Evolutionary conservation across 495 filamentous ascomycete genomes (phyloP).

Genomic region (Beverwykella pulmonaria): DNA sequence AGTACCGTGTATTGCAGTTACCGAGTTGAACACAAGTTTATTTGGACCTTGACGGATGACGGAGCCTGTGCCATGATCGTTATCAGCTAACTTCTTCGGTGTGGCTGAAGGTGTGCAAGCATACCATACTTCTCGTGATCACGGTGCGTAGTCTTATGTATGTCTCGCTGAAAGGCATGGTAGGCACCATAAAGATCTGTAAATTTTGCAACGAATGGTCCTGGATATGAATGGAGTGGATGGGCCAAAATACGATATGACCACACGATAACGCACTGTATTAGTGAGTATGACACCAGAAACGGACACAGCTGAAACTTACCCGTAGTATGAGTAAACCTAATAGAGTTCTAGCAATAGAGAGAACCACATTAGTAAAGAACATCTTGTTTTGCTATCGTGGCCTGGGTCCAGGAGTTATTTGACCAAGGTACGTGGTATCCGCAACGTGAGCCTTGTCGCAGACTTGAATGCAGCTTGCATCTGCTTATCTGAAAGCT

Average conservation of each 20-base stretch:
- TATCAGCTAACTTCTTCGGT: background rate
- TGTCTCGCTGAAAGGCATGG: background rate
- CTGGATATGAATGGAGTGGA: slow-evolving; percentile 18
- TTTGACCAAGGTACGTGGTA: background rate
- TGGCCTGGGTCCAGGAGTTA: background rate
- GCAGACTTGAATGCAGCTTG: background rate
- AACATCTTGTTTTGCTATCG: background rate
- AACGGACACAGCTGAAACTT: background rate
- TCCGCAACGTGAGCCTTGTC: background rate
- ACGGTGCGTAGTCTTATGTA: slow-evolving; percentile 10
- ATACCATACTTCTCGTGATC: slow-evolving; percentile 19
- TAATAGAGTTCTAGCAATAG: background rate
- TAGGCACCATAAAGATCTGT: slow-evolving; percentile 20
- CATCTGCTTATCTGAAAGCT: background rate
- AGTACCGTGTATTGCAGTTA: slow-evolving; percentile 10
- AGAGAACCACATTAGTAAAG: background rate
- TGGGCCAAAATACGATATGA: slow-evolving; percentile 11
- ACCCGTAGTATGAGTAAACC: background rate
- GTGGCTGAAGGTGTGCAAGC: background rate
- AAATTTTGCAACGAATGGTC: slow-evolving; percentile 9
- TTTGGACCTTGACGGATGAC: slow-evolving; percentile 20
- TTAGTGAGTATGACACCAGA: background rate
- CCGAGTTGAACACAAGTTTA: slow-evolving; percentile 19
- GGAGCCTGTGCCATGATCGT: background rate
- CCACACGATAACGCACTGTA: slow-evolving; percentile 5